These are phyloP conservation scores for Penicillium argentinense DNA, from an alignment of 495 filamentous ascomycete genomes.

Conservation along the genomic window DNA sequence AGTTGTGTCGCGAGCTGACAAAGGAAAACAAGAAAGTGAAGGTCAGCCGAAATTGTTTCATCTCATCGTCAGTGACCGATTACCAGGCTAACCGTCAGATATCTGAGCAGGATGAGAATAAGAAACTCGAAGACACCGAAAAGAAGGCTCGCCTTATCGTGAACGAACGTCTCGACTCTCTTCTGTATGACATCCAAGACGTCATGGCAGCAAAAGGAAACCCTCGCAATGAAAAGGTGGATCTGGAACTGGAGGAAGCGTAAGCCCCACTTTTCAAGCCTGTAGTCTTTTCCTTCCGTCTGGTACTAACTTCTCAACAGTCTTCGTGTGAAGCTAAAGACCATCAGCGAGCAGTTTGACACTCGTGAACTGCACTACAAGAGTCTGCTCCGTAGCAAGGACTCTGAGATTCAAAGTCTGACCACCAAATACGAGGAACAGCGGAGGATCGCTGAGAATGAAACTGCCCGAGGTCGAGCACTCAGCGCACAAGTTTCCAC, in stretches of 20 bases:
- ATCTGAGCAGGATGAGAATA: slow-evolving; percentile 78
- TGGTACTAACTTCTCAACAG: slow-evolving; percentile 46
- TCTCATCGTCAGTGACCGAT: background rate
- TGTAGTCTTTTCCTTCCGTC: background rate
- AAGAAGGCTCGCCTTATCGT: slow-evolving; percentile 77
- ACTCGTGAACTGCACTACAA: slow-evolving; percentile 89
- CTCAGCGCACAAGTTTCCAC: slow-evolving; percentile 90
- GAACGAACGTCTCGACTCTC: slow-evolving; percentile 75
- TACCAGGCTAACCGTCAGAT: slow-evolving; percentile 1
- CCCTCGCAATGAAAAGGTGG: slow-evolving; percentile 67
- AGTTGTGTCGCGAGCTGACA: slow-evolving; percentile 86
- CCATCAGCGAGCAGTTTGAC: slow-evolving; percentile 93
- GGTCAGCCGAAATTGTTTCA: slow-evolving; percentile 54
- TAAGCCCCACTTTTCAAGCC: slow-evolving; percentile 41
- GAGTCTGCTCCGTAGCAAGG: slow-evolving; percentile 85
- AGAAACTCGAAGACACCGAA: slow-evolving; percentile 79
- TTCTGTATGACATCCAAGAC: slow-evolving; percentile 77
- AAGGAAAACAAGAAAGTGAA: slow-evolving; percentile 97
- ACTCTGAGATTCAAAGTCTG: slow-evolving; percentile 92
- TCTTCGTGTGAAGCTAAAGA: slow-evolving; percentile 87
- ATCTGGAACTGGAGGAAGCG: slow-evolving; percentile 86
- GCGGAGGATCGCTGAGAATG: slow-evolving; percentile 79
- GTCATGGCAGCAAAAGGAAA: slow-evolving; percentile 77
- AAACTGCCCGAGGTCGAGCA: slow-evolving; percentile 73
- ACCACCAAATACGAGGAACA: slow-evolving; percentile 84